Evolutionary conservation across 2,329 filamentous ascomycete genomes (phyloP).

Genomic region (Claviceps lovelessii): DNA sequence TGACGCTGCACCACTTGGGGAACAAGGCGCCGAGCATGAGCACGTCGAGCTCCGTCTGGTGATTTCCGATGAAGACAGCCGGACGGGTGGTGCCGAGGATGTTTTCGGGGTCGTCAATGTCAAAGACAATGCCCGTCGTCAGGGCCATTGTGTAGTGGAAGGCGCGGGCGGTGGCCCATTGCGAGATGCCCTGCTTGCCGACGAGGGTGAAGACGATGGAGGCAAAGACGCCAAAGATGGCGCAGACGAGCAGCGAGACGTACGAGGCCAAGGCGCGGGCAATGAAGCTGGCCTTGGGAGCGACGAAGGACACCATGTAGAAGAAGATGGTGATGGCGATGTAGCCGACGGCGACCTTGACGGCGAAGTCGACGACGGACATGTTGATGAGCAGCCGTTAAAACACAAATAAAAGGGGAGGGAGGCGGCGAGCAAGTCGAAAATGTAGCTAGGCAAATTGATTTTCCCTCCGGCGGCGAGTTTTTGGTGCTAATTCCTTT

Average conservation of each 20-base stretch:
- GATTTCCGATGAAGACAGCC: conserved; percentile 84
- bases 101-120: conserved; percentile 51
- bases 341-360: conserved; percentile 38
- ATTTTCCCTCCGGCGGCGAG: not conserved
- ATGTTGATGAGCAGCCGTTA: not conserved
- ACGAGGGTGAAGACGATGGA: conserved; percentile 56
- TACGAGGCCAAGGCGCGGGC: conserved; percentile 56
- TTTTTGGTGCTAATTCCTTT: not conserved
- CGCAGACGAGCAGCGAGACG: conserved; percentile 42
- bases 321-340: conserved; percentile 36
- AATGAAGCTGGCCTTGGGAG: conserved; percentile 49
- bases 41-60: conserved; percentile 92
- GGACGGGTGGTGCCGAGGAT: conserved; percentile 54
- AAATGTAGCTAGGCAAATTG: no score
- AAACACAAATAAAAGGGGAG: not conserved
- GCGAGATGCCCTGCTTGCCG: conserved; percentile 61
- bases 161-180: conserved; percentile 67
- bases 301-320: conserved; percentile 46
- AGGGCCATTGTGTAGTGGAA: conserved; percentile 70
- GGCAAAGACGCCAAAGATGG: conserved; percentile 61
- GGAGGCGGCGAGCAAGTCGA: not conserved
- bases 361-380: conserved; percentile 21
- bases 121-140: conserved; percentile 65
- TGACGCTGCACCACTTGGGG: conserved; percentile 82
- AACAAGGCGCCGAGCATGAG: conserved; percentile 82